Evolutionary conservation across 1,139 yeast species (phyloP), one percentile per base, ranked within the genome.

Genomic region (Yamadazyma sp.): DNA sequence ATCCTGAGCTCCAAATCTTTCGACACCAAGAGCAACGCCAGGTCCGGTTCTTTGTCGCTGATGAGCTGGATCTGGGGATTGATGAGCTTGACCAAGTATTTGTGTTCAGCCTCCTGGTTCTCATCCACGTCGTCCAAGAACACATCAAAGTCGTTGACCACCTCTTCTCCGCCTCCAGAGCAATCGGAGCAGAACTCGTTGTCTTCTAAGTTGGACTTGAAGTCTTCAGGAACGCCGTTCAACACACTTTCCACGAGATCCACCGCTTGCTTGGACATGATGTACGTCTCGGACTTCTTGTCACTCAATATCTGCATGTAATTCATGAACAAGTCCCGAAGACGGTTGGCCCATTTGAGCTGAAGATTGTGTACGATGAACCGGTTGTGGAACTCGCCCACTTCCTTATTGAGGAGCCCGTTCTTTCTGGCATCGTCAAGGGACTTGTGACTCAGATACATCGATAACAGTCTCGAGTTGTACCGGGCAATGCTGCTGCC

Each of bases 341-440:
- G 69, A 6, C 66, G 58, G 45, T 85, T 83, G 56, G 85, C 83
- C 96, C 97, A 89, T 49, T 81, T 84, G 54, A 89, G 58, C 51
- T 81, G 79, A 58, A 89, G 73, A 49, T 85, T 82, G 53, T 89
- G 95, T 24, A 91, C 69, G 45, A 85, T 81, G 55, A 86, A 91
- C 39, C 94, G 68, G 55, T 92, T 91, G 47, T 81, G 83, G 62
- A 81, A 88, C 12, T 53, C 60, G 31, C 62, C 58, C 3, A 60
- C 62, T 2, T 56, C 48, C 10, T 54, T 51, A 24, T 68, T 55
- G 31, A 61, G 48, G 9, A 58, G 54, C 3, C 67, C 57, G 6
- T 62, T 62, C 29, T 55, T 55, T 37, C 62, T 58, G 52, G 66
- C 60, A 5, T 66, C 66, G 44, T 55, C 53, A 43, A 43, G 42